Evolutionary conservation across 495 filamentous ascomycete genomes (phyloP).

Genomic region (Aspergillus homomorphus): DNA sequence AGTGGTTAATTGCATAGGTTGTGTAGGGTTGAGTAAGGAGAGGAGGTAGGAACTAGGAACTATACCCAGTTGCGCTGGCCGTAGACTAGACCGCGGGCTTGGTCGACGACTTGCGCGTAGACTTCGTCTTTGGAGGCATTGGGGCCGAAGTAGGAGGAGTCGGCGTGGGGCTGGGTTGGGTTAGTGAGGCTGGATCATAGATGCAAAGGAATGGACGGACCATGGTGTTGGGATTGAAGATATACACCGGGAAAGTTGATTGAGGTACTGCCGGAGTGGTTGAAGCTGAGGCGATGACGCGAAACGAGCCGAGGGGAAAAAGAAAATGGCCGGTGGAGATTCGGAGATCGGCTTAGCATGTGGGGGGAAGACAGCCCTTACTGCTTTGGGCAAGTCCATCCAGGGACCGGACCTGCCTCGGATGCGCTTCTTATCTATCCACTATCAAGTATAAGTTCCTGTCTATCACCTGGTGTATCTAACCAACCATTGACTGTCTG

Average conservation of each 20-base stretch:
- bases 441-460: no score
- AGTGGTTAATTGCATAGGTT: constrained; percentile 12
- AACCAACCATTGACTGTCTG: background rate
- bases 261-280: background rate
- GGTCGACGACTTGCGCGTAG: constrained; percentile 70
- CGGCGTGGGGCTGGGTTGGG: constrained; percentile 73
- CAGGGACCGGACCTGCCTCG: background rate
- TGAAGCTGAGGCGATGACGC: background rate
- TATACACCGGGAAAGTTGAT: background rate
- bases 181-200: background rate
- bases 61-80: constrained; percentile 87
- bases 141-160: constrained; percentile 72
- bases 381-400: background rate
- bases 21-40: constrained; percentile 6
- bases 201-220: background rate
- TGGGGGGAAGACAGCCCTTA: no score
- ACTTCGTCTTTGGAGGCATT: constrained; percentile 66
- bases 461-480: no score
- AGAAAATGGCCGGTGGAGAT: background rate
- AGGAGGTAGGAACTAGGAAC: constrained; percentile 3
- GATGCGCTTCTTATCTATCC: no score
- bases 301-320: background rate
- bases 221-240: background rate
- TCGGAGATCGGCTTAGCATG: background rate
- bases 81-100: constrained; percentile 66